These are phyloP conservation scores for Poa pratensis DNA, from an alignment of 176 grass and related monocot species.

Conservation along the genomic window DNA sequence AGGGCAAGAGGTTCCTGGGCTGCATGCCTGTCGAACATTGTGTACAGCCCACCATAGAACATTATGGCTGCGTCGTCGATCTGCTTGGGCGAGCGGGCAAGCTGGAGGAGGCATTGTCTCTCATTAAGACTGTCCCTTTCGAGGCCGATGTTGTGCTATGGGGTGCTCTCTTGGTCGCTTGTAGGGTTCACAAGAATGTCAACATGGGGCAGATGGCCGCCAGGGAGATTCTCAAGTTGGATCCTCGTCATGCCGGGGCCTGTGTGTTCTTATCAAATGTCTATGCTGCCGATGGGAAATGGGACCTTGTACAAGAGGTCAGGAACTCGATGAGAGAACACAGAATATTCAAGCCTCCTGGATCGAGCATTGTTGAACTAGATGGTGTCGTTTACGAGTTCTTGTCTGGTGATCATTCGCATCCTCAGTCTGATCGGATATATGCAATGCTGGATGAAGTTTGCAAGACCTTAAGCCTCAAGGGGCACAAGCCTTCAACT, in stretches of 20 bases:
- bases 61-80: constrained; percentile 50
- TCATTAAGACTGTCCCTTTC: constrained; percentile 25
- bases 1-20: constrained; percentile 41
- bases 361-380: constrained; percentile 46
- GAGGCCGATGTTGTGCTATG: constrained; percentile 42
- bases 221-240: constrained; percentile 48
- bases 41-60: constrained; percentile 49
- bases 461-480: constrained; percentile 35
- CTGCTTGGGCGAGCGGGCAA: constrained; percentile 43
- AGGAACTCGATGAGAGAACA: constrained; percentile 48
- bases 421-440: constrained; percentile 48
- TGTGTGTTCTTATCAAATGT: constrained; percentile 56
- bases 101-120: constrained; percentile 44
- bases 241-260: constrained; percentile 45
- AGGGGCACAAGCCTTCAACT: constrained; percentile 39
- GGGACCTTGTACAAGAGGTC: constrained; percentile 45
- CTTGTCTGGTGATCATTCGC: constrained; percentile 50
- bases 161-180: constrained; percentile 56
- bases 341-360: constrained; percentile 51
- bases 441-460: constrained; percentile 57
- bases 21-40: constrained; percentile 25
- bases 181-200: constrained; percentile 52
- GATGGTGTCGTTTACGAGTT: constrained; percentile 50
- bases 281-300: constrained; percentile 49
- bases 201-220: constrained; percentile 48